Percentiles rank a stretch among this genome's conserved stretches.
phyloP scores from a whole-genome alignment of 768 basidiomycete species.

The Rhodotorula sphaerocarpa region DNA sequence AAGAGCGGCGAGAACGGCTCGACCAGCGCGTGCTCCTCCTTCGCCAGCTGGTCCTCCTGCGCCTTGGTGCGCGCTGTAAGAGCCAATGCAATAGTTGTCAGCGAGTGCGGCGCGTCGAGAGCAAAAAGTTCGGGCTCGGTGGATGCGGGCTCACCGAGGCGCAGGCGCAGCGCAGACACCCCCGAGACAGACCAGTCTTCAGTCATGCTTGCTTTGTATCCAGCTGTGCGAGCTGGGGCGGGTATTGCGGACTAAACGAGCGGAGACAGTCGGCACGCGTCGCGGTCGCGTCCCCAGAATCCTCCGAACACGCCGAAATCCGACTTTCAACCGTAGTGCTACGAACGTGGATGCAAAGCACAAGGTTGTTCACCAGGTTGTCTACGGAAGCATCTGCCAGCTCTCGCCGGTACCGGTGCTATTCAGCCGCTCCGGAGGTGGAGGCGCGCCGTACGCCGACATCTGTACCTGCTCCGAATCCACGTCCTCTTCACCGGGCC shows the following conservation, averaged over 20 bases:
- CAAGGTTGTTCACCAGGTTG: neutral
- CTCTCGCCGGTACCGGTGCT: constrained; percentile 16
- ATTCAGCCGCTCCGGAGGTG: too few relatives aligned
- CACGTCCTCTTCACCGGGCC: too few relatives aligned
- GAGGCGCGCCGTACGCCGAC: too few relatives aligned
- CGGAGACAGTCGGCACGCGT: neutral
- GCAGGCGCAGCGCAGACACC: constrained; percentile 65
- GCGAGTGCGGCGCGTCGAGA: constrained; percentile 15
- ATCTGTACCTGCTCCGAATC: too few relatives aligned
- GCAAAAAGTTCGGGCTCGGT: too few relatives aligned
- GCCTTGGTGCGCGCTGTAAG: constrained; percentile 59
- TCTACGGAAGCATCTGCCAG: constrained; percentile 7
- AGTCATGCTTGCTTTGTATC: neutral
- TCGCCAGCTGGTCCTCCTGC: constrained; percentile 55
- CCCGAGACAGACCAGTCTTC: constrained; percentile 69
- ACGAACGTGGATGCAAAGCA: too few relatives aligned
- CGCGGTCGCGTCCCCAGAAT: neutral
- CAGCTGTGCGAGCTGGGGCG: neutral
- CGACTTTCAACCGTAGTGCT: too few relatives aligned
- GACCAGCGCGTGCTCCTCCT: constrained; percentile 51
- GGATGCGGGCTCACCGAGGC: constrained; percentile 53
- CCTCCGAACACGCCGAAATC: constrained; percentile 41
- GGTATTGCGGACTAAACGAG: neutral
- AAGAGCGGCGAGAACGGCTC: constrained; percentile 74
- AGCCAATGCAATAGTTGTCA: constrained; percentile 5